Conservation (phyloP, 129 eudicot species). For the Gnaphalium uliginosum region DNA sequence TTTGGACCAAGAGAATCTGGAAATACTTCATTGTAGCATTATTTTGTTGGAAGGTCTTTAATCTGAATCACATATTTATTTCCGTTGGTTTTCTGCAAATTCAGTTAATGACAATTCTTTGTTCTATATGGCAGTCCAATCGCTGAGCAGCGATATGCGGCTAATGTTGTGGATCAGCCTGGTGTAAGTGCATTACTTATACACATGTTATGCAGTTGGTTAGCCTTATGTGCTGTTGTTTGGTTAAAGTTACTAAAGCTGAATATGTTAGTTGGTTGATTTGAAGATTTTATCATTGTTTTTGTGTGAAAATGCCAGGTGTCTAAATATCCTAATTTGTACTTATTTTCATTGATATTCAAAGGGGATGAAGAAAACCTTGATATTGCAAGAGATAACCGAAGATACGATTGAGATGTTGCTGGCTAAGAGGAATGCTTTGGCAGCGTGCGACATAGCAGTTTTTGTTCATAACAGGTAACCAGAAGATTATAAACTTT, state of each 20-base stretch:
- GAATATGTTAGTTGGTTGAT: neutral
- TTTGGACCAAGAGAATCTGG: conserved; percentile 90
- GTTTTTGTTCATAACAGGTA: conserved; percentile 88
- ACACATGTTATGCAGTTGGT: neutral
- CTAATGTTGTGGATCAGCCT: conserved; percentile 61
- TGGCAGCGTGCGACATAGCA: conserved; percentile 89
- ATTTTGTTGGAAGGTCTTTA: conserved; percentile 77
- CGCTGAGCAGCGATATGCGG: conserved; percentile 68
- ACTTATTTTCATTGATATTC: too few relatives aligned
- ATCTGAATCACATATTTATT: conserved; percentile 1
- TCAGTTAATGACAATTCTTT: too few relatives aligned
- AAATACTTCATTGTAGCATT: conserved; percentile 64
- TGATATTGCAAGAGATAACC: conserved; percentile 78
- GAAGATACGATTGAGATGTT: conserved; percentile 60
- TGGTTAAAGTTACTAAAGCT: neutral
- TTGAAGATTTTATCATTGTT: too few relatives aligned
- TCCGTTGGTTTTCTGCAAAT: too few relatives aligned
- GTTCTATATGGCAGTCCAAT: conserved; percentile 26
- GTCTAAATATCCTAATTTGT: too few relatives aligned
- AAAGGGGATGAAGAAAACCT: conserved; percentile 66
- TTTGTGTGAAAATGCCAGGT: too few relatives aligned
- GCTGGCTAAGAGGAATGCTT: conserved; percentile 54
- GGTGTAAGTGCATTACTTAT: conserved; percentile 42
- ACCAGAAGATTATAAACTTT: neutral
- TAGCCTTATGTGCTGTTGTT: neutral